phyloP scores from a whole-genome alignment of 2,329 filamentous ascomycete genomes.

The Trichoderma semiorbis region DNA sequence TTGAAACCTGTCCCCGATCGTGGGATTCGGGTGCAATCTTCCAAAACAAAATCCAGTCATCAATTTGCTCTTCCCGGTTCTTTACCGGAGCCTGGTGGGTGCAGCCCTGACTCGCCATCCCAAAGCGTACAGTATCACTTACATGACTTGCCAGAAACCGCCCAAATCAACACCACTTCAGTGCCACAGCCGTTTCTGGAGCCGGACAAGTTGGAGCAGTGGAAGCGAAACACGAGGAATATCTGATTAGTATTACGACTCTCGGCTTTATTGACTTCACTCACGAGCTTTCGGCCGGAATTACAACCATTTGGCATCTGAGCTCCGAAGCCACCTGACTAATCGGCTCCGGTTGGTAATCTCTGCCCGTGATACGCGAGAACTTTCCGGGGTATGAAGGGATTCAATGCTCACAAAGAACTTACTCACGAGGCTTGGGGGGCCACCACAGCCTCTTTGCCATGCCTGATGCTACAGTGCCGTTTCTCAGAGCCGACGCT shows the following conservation, averaged over 20 bases:
- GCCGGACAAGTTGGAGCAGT: constrained; percentile 26
- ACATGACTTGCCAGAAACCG: constrained; percentile 23
- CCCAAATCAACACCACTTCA: constrained; percentile 29
- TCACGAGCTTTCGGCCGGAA: background rate
- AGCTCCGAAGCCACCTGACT: background rate
- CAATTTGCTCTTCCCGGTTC: constrained; percentile 30
- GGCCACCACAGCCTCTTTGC: background rate
- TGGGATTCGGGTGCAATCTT: constrained; percentile 25
- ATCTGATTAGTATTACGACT: background rate
- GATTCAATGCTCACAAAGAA: background rate
- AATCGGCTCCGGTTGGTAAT: background rate
- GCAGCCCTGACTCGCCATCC: background rate
- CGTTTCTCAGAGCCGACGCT: background rate
- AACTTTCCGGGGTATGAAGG: background rate
- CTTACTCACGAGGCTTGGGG: background rate
- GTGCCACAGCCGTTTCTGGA: constrained; percentile 37
- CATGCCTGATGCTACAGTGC: background rate
- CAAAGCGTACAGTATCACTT: background rate
- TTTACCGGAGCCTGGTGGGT: constrained; percentile 28
- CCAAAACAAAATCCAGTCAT: constrained; percentile 28
- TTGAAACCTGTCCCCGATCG: constrained; percentile 28
- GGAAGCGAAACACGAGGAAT: constrained; percentile 6
- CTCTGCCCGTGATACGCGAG: background rate
- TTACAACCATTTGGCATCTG: background rate
- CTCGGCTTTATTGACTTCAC: background rate